Conservation (phyloP, 1,139 yeast genomes). For the Geotrichum carabidarum region DNA sequence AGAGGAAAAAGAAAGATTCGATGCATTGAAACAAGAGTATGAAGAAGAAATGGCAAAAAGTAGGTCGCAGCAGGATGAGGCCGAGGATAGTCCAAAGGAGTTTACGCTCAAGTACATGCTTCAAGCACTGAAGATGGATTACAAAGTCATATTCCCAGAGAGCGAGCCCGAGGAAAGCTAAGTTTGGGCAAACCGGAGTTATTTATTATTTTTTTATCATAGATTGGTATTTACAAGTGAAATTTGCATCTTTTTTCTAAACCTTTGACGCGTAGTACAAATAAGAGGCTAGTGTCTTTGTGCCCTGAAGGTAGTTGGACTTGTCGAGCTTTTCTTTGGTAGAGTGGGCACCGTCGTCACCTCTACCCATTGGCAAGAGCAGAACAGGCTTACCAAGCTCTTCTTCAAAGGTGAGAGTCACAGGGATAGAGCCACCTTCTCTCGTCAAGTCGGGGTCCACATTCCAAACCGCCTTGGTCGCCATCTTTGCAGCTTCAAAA, state of each 20-base stretch:
- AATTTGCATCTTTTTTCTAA: neutral
- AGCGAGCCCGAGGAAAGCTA: constrained; percentile 6
- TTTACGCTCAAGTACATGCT: constrained; percentile 45
- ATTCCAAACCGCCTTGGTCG: constrained; percentile 91
- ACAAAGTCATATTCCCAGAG: constrained; percentile 38
- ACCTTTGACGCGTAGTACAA: constrained; percentile 67
- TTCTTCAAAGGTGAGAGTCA: constrained; percentile 85
- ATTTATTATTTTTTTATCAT: neutral
- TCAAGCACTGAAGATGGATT: constrained; percentile 41
- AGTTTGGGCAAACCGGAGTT: neutral
- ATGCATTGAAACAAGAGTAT: constrained; percentile 25
- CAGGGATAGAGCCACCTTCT: constrained; percentile 98
- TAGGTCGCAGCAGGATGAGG: constrained; percentile 28
- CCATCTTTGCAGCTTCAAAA: constrained; percentile 89
- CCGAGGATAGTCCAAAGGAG: constrained; percentile 33
- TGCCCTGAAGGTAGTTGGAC: constrained; percentile 85
- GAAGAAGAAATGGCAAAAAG: constrained; percentile 33
- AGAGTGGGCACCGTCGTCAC: constrained; percentile 98
- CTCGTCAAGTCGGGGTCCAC: constrained; percentile 94
- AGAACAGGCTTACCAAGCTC: constrained; percentile 78
- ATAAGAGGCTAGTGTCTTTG: constrained; percentile 89
- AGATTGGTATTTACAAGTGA: neutral
- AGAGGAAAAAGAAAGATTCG: constrained; percentile 30
- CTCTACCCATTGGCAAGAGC: constrained; percentile 94
- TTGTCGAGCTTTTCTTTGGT: constrained; percentile 90